A percentile compares a stretch with the other conserved stretches of the same genome.
Conservation (phyloP, 2,329 filamentous ascomycete species). For the Alternaria brassicae region DNA sequence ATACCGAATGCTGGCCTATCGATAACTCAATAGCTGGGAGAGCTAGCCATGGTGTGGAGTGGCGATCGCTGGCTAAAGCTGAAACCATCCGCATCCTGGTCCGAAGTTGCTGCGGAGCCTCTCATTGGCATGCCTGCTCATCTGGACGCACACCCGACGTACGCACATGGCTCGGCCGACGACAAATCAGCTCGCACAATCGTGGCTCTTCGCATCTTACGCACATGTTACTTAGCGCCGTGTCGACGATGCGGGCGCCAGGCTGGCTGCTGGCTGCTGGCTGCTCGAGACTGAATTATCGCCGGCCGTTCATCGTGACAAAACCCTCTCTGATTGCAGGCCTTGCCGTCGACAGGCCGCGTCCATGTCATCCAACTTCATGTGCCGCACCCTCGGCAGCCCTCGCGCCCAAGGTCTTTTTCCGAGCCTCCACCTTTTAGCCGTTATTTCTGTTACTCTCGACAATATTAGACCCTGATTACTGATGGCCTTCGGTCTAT, state of each 20-base stretch:
- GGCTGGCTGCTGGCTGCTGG: not conserved
- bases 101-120: conserved; percentile 13
- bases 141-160: conserved; percentile 24
- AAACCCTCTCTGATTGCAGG: conserved; percentile 25
- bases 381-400: conserved; percentile 22
- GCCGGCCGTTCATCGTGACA: not conserved
- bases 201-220: conserved; percentile 10
- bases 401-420: conserved; percentile 29
- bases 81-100: conserved; percentile 27
- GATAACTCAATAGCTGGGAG: conserved; percentile 22
- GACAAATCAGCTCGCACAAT: conserved; percentile 25
- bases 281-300: conserved; percentile 1
- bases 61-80: conserved; percentile 31
- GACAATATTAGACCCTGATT: conserved; percentile 12
- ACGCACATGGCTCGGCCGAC: conserved; percentile 15
- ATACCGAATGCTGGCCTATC: conserved; percentile 31
- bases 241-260: conserved; percentile 26
- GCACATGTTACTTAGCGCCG: conserved; percentile 27
- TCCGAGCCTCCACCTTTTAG: conserved; percentile 22
- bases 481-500: conserved; percentile 5
- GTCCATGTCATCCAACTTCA: conserved; percentile 23
- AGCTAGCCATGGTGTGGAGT: conserved; percentile 23
- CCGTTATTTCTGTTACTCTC: conserved; percentile 5
- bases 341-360: conserved; percentile 13
- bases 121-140: conserved; percentile 24